These are phyloP conservation scores for Debaryomyces prosopidis DNA, from an alignment of 805 yeast species.

Conservation along the genomic window DNA sequence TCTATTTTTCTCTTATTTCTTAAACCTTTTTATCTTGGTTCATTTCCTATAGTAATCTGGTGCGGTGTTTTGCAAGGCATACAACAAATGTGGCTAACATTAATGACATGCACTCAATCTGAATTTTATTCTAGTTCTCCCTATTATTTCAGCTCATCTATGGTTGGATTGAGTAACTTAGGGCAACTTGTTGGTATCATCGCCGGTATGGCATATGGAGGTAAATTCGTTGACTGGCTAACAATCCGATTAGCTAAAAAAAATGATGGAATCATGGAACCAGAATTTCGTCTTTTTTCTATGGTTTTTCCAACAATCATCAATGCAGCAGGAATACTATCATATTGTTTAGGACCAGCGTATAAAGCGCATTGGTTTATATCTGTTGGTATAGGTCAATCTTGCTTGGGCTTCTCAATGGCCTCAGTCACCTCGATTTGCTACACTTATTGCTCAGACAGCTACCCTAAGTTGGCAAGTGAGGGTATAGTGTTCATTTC, in stretches of 20 bases:
- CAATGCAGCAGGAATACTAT: constrained; percentile 44
- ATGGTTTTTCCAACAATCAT: constrained; percentile 12
- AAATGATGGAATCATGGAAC: constrained; percentile 7
- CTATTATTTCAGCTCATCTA: constrained; percentile 44
- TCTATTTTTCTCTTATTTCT: background rate
- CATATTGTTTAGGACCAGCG: constrained; percentile 43
- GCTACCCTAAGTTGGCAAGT: constrained; percentile 44
- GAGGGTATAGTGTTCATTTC: constrained; percentile 45
- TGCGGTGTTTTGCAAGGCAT: constrained; percentile 57
- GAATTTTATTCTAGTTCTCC: constrained; percentile 45
- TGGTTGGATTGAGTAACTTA: constrained; percentile 15
- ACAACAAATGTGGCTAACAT: constrained; percentile 49
- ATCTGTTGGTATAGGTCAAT: constrained; percentile 47
- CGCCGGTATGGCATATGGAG: constrained; percentile 1
- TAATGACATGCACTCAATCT: constrained; percentile 49
- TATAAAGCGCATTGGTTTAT: constrained; percentile 40
- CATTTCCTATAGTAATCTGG: constrained; percentile 51
- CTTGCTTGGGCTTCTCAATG: constrained; percentile 46
- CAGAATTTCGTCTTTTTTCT: constrained; percentile 2
- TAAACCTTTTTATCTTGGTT: constrained; percentile 4
- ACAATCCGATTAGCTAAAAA: constrained; percentile 5
- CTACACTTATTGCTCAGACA: constrained; percentile 46
- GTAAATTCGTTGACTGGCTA: constrained; percentile 4
- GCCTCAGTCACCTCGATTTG: constrained; percentile 45
- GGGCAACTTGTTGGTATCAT: background rate